Evolutionary conservation across 1,284 basidiomycete genomes (phyloP).

Genomic region (Golubevia sp.): DNA sequence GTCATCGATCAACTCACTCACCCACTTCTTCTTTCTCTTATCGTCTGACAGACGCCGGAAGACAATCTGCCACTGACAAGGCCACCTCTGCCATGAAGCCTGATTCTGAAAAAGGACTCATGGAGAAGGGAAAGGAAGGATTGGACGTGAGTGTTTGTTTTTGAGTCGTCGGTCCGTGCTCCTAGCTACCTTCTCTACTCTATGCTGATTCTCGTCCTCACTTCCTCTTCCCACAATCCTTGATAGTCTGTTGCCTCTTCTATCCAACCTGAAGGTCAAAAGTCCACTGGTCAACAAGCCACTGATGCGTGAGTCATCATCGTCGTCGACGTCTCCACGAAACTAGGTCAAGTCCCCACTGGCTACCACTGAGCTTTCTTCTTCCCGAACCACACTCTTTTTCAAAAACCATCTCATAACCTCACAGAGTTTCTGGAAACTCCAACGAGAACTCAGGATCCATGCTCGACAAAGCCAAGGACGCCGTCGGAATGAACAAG

Average conservation of each 20-base stretch:
- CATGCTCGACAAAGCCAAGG: too few species aligned
- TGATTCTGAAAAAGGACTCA: background rate
- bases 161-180: too few species aligned
- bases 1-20: background rate
- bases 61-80: background rate
- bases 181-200: background rate
- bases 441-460: too few species aligned
- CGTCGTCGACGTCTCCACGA: too few species aligned
- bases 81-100: background rate
- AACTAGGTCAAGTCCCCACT: too few species aligned
- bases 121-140: background rate
- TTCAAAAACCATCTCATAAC: too few species aligned
- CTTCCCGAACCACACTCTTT: too few species aligned
- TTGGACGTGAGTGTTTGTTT: slow-evolving; percentile 2
- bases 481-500: too few species aligned
- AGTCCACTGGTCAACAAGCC: too few species aligned
- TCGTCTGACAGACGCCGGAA: background rate
- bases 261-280: background rate
- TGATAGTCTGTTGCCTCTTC: background rate
- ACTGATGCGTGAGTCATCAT: too few species aligned
- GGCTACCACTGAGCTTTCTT: too few species aligned
- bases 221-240: background rate
- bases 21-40: background rate
- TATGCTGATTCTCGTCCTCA: background rate
- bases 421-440: too few species aligned